A percentile compares a stretch with the other conserved stretches of the same genome.
phyloP scores from a whole-genome alignment of 75 land plant genomes.

The Gnetum montanum region DNA sequence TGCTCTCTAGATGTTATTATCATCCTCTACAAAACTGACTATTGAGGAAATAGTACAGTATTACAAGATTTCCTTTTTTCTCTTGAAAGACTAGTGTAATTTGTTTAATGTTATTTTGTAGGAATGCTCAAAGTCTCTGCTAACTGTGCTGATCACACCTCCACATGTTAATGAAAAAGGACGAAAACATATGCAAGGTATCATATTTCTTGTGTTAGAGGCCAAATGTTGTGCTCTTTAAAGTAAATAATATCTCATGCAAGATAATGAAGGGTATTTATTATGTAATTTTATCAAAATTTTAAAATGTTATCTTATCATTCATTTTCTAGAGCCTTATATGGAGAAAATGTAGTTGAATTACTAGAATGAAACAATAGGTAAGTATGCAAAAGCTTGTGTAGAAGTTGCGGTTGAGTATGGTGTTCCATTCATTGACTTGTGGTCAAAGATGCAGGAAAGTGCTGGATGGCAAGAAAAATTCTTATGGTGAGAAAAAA shows the following conservation, averaged over 20 bases:
- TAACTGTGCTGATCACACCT: slow-evolving; percentile 67
- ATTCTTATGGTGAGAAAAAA: slow-evolving; percentile 45
- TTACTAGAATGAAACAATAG: slow-evolving; percentile 67
- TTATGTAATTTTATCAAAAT: too few relatives aligned
- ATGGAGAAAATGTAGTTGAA: slow-evolving; percentile 60
- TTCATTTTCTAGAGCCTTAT: slow-evolving; percentile 33
- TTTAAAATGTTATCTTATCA: too few relatives aligned
- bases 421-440: slow-evolving; percentile 37
- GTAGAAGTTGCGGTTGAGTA: slow-evolving; percentile 53
- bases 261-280: too few relatives aligned
- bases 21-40: too few relatives aligned
- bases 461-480: slow-evolving; percentile 65
- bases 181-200: slow-evolving; percentile 45
- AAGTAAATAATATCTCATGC: too few relatives aligned
- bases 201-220: too few relatives aligned
- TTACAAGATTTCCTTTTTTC: too few relatives aligned
- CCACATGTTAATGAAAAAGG: slow-evolving; percentile 79
- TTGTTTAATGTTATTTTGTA: too few relatives aligned
- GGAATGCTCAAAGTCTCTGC: slow-evolving; percentile 31
- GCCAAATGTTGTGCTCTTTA: too few relatives aligned
- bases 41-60: too few relatives aligned
- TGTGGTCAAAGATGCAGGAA: slow-evolving; percentile 85
- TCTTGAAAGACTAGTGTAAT: too few relatives aligned
- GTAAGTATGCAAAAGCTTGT: slow-evolving; percentile 60
- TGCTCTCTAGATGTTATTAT: too few relatives aligned